Conservation (phyloP, 192 early-diverging fungal genomes). For the Coemansia sp. region DNA sequence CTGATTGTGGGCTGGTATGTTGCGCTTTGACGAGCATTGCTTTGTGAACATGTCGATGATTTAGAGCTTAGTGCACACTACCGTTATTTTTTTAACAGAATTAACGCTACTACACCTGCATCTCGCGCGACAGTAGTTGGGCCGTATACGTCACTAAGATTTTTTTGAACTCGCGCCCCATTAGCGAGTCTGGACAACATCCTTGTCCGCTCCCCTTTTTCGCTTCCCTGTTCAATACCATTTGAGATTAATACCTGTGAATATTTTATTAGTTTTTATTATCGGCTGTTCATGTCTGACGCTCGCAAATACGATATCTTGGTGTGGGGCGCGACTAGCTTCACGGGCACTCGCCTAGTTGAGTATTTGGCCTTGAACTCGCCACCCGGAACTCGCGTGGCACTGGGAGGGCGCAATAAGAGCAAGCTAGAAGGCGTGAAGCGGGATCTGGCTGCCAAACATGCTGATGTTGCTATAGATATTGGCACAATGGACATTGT, state of each 20-base stretch:
- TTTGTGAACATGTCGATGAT: not conserved
- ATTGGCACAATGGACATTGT: constrained; percentile 60
- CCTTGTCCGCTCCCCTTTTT: not conserved
- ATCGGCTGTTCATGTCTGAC: constrained; percentile 22
- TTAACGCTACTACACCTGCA: not conserved
- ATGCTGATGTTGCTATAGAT: constrained; percentile 17
- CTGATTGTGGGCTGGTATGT: not conserved
- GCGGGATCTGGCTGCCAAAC: constrained; percentile 57
- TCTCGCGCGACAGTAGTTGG: not conserved
- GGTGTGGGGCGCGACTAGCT: constrained; percentile 82
- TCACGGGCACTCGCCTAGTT: constrained; percentile 74
- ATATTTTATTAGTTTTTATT: not conserved
- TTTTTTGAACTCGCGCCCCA: not conserved
- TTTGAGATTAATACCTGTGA: not conserved
- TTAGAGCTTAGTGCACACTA: not conserved
- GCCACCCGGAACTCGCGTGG: constrained; percentile 62
- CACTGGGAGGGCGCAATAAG: constrained; percentile 77
- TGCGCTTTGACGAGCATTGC: not conserved
- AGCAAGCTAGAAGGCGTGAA: constrained; percentile 67
- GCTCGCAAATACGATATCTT: constrained; percentile 61
- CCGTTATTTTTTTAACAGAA: not conserved
- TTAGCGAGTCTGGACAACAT: not conserved
- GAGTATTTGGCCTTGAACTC: constrained; percentile 64
- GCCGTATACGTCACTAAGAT: not conserved
- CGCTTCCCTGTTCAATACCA: not conserved